These are phyloP conservation scores for Fusarium palustre DNA, from an alignment of 2,329 filamentous ascomycete species.

Conservation along the genomic window DNA sequence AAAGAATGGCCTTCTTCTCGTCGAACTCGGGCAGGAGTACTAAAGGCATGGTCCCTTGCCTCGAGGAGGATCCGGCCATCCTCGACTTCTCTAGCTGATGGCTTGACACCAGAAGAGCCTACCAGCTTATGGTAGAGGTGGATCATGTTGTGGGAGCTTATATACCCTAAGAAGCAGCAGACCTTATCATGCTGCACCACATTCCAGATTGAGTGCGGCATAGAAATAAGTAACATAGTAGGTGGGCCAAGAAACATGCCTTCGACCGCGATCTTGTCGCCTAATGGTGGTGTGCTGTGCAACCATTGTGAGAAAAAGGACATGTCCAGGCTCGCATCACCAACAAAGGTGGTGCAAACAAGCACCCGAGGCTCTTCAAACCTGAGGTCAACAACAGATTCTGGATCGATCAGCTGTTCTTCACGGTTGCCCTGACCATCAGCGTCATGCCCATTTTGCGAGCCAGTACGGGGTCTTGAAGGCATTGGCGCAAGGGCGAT, in stretches of 20 bases:
- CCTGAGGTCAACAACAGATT: conserved; percentile 64
- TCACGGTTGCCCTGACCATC: conserved; percentile 47
- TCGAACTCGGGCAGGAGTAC: conserved; percentile 47
- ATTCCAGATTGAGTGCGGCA: conserved; percentile 72
- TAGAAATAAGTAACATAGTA: conserved; percentile 74
- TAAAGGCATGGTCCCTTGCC: conserved; percentile 60
- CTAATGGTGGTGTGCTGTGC: conserved; percentile 67
- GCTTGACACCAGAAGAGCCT: conserved; percentile 57
- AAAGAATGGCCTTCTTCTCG: conserved; percentile 48
- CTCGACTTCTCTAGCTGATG: conserved; percentile 65
- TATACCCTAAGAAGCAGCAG: conserved; percentile 73
- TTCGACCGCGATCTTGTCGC: conserved; percentile 71
- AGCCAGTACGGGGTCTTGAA: conserved; percentile 46
- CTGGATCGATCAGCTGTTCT: conserved; percentile 60
- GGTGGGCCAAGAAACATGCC: conserved; percentile 76
- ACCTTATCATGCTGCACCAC: conserved; percentile 75
- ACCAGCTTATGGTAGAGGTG: conserved; percentile 71
- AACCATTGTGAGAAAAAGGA: conserved; percentile 74
- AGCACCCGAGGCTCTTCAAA: conserved; percentile 73
- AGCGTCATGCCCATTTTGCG: conserved; percentile 46
- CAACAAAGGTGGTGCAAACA: conserved; percentile 75
- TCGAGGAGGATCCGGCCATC: conserved; percentile 69
- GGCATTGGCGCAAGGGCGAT: conserved; percentile 65
- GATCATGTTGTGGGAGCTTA: conserved; percentile 75
- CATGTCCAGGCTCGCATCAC: conserved; percentile 74